Base-by-base conservation (phyloP, 1,139 yeast genomes). In the Williopsis jadinii region DNA sequence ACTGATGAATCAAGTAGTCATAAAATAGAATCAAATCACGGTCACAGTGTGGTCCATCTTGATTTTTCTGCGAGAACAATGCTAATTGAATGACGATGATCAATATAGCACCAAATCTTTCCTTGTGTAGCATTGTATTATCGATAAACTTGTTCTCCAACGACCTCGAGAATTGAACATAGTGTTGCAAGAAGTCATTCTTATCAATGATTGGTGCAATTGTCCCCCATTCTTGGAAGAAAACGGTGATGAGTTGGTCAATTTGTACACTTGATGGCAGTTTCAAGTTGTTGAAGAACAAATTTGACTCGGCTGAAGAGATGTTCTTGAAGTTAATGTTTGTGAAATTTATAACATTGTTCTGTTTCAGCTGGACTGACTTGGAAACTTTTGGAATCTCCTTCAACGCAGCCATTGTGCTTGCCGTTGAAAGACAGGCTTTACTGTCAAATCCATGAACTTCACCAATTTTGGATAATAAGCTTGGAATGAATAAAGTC, bases 201-300 rank as follows among this genome's bases (percentile, higher is more conserved):
- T 79, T 77, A 58, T 84, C 85, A 40, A 87, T 58, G 10, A 85
- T 69, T 0, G 95, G 94, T 34, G 82, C 68, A 12, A 77, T 63
- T 35, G 73, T 70, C 30, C 86, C 83, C 95, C 96, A 88, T 47
- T 83, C 84, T 48, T 79, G 81, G 62, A 86, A 87, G 58, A 75
- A 88, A 1, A 60, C 34, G 0, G 80, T 73, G 33, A 77, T 67
- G 32, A 78, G 63, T 28, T 75, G 74, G 51, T 80, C 84, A 48
- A 78, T 57, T 46, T 77, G 80, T 36, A 74, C 56, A 43, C 78
- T 69, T 14, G 79, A 58, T 1, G 88, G 86, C 5, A 79, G 60
- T 32, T 71, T 69, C 33, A 77, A 58, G 35, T 68, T 67, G 32
- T 60, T 62, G 41, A 77, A 64, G 53, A 77, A 75, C 28, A 59